Percentiles rank a stretch among this genome's conserved stretches.
These are phyloP conservation scores for Aspergillus piperis DNA, from an alignment of 2,329 filamentous ascomycete genomes.

Conservation along the genomic window DNA sequence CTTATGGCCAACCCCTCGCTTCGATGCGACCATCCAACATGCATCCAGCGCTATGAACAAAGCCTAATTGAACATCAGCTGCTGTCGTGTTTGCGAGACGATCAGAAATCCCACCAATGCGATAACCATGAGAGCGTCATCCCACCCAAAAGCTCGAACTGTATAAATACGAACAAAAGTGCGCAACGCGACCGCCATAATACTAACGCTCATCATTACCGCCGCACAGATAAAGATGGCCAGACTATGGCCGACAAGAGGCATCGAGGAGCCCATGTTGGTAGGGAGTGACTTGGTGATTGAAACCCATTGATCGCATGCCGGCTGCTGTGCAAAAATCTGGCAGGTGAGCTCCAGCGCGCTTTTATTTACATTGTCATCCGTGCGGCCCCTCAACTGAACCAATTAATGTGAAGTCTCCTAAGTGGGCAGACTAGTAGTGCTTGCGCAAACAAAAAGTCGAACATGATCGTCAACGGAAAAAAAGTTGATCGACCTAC, in stretches of 20 bases:
- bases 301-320: background rate
- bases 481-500: background rate
- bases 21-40: slow-evolving; percentile 10
- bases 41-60: slow-evolving; percentile 4
- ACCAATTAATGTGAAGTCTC: background rate
- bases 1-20: slow-evolving; percentile 10
- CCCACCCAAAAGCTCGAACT: slow-evolving; percentile 27
- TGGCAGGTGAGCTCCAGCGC: background rate
- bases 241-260: slow-evolving; percentile 21
- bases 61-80: slow-evolving; percentile 4
- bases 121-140: slow-evolving; percentile 27
- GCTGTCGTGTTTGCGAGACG: background rate
- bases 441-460: background rate
- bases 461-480: background rate
- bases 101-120: slow-evolving; percentile 19
- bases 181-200: slow-evolving; percentile 22
- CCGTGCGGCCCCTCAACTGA: background rate
- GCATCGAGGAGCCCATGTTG: slow-evolving; percentile 17
- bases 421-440: background rate
- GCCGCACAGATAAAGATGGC: slow-evolving; percentile 21
- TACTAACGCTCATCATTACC: slow-evolving; percentile 22
- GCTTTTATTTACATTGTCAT: background rate
- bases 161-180: slow-evolving; percentile 26
- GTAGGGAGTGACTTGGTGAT: background rate
- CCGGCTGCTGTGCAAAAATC: background rate